Evolutionary conservation across 345 rosid genomes (phyloP).

Genomic region (Melaleuca quinquenervia): DNA sequence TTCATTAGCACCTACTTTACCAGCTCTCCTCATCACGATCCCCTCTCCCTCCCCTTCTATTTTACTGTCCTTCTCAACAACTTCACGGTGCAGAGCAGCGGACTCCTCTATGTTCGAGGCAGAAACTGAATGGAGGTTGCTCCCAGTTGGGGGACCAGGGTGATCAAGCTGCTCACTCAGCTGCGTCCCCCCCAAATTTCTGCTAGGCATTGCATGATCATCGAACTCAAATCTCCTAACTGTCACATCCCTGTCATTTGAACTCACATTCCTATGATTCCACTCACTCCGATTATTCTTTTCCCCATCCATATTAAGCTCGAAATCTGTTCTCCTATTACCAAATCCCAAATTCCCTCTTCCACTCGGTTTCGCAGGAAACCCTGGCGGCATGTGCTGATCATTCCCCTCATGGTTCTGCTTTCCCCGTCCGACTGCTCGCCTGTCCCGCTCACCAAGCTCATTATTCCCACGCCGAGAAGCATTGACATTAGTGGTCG

Average conservation of each 20-base stretch:
- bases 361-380: conserved; percentile 19
- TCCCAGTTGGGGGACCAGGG: conserved; percentile 52
- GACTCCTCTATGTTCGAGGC: conserved; percentile 38
- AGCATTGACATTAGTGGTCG: conserved; percentile 7
- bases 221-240: conserved; percentile 8
- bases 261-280: conserved; percentile 9
- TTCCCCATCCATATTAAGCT: conserved; percentile 15
- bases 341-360: conserved; percentile 20
- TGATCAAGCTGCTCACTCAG: conserved; percentile 49
- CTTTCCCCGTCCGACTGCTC: conserved; percentile 24
- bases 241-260: conserved; percentile 2
- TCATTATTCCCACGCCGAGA: conserved; percentile 12
- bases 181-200: conserved; percentile 13
- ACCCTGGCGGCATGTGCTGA: conserved; percentile 33
- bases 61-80: conserved; percentile 6
- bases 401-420: conserved; percentile 18
- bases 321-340: conserved; percentile 16
- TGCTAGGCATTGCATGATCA: conserved; percentile 17
- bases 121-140: conserved; percentile 39
- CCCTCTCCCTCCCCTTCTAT: neutral
- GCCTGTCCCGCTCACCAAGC: conserved; percentile 15
- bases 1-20: conserved; percentile 7
- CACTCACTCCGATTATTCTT: conserved; percentile 15
- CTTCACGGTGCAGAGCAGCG: conserved; percentile 17
- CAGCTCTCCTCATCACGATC: neutral